These are phyloP conservation scores for Moniliophthora roreri DNA, from an alignment of 1,284 basidiomycete species.

Conservation along the genomic window DNA sequence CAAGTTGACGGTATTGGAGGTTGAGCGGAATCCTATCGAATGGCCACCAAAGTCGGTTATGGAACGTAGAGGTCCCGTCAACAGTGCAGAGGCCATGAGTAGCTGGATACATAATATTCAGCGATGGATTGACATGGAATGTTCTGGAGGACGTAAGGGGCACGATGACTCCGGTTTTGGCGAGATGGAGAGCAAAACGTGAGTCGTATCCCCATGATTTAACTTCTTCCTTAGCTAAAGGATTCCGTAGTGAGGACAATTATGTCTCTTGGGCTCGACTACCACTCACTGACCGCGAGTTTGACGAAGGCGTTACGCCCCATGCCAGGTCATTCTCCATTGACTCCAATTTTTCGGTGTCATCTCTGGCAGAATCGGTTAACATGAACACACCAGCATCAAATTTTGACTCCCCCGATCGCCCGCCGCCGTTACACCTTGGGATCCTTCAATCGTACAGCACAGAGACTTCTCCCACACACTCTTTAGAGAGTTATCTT, in stretches of 20 bases:
- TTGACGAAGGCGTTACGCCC: slow-evolving; percentile 38
- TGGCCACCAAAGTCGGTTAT: slow-evolving; percentile 78
- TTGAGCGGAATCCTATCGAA: slow-evolving; percentile 90
- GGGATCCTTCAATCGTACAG: slow-evolving; percentile 43
- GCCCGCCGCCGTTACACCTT: slow-evolving; percentile 52
- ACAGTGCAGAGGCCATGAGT: slow-evolving; percentile 52
- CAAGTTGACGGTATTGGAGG: slow-evolving; percentile 78
- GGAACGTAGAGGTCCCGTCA: slow-evolving; percentile 39
- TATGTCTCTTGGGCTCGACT: slow-evolving; percentile 41
- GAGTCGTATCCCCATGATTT: slow-evolving; percentile 7
- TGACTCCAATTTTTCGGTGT: slow-evolving; percentile 58
- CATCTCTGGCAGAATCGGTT: slow-evolving; percentile 41
- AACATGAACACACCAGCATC: slow-evolving; percentile 23
- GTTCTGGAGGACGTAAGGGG: slow-evolving; percentile 28
- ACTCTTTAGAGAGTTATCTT: slow-evolving; percentile 56
- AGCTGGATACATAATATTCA: slow-evolving; percentile 76
- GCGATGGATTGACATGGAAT: slow-evolving; percentile 69
- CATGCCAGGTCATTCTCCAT: slow-evolving; percentile 64
- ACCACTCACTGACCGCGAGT: slow-evolving; percentile 32
- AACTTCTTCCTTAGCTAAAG: slow-evolving; percentile 11
- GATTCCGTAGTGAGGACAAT: slow-evolving; percentile 35
- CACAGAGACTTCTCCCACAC: slow-evolving; percentile 44
- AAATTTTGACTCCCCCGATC: slow-evolving; percentile 30
- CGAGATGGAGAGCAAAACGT: slow-evolving; percentile 46
- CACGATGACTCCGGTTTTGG: slow-evolving; percentile 45